phyloP scores from a whole-genome alignment of 1,284 basidiomycete genomes.

The Binderoboletus segoi region DNA sequence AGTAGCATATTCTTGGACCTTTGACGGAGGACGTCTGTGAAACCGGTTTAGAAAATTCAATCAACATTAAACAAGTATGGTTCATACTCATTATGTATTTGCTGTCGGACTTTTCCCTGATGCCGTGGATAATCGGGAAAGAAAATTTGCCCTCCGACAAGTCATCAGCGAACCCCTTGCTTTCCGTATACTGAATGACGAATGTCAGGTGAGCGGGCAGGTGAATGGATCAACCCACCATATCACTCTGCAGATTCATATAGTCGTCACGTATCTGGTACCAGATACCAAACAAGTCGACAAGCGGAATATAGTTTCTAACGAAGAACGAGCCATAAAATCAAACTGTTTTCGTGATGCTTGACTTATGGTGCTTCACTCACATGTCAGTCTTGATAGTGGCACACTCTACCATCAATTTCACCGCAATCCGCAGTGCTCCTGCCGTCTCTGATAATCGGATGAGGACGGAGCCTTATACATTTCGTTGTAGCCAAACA shows the following conservation, averaged over 20 bases:
- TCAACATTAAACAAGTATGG: neutral
- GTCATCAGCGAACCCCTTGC: constrained; percentile 96
- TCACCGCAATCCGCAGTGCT: constrained; percentile 88
- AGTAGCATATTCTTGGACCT: constrained; percentile 75
- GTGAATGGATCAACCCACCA: constrained; percentile 47
- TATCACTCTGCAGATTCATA: constrained; percentile 87
- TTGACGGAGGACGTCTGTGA: constrained; percentile 82
- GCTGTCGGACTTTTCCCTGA: constrained; percentile 72
- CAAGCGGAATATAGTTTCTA: constrained; percentile 88
- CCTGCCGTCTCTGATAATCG: constrained; percentile 84
- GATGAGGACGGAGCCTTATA: neutral
- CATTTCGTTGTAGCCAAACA: constrained; percentile 7
- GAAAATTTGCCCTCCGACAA: constrained; percentile 96
- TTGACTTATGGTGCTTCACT: no score
- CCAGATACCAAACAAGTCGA: constrained; percentile 90
- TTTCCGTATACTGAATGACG: constrained; percentile 71
- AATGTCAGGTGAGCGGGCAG: neutral
- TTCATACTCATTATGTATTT: constrained; percentile 80
- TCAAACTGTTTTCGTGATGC: neutral
- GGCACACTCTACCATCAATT: constrained; percentile 91
- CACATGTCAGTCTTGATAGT: constrained; percentile 65
- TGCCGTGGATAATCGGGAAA: constrained; percentile 92
- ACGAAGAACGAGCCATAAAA: neutral
- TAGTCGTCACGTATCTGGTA: constrained; percentile 98
- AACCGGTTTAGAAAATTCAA: constrained; percentile 1